phyloP scores from a whole-genome alignment of 352 stramenopile genomes.

The Phytophthora citrophthora region DNA sequence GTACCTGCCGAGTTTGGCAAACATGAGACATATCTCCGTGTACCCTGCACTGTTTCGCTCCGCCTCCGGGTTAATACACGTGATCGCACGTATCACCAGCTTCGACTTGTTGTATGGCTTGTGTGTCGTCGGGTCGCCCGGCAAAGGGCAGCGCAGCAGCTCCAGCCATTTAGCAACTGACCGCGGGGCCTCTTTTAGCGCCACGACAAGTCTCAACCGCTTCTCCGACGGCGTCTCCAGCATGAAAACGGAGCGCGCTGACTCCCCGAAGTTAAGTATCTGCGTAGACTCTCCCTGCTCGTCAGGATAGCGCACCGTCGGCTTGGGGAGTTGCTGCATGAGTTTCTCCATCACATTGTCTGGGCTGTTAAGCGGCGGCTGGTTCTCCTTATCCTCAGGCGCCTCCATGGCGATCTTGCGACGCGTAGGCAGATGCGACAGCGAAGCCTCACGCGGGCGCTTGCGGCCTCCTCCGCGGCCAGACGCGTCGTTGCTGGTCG shows the following conservation, averaged over 20 bases:
- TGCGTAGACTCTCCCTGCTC: slow-evolving; percentile 9
- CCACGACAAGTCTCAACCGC: slow-evolving; percentile 51
- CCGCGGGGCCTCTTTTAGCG: slow-evolving; percentile 52
- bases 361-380: slow-evolving; percentile 21
- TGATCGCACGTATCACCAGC: slow-evolving; percentile 51
- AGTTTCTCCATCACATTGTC: slow-evolving; percentile 13
- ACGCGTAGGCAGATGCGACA: slow-evolving; percentile 25
- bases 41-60: slow-evolving; percentile 43
- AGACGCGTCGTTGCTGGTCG: slow-evolving; percentile 9
- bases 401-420: slow-evolving; percentile 37
- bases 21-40: slow-evolving; percentile 69
- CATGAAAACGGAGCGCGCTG: slow-evolving; percentile 65
- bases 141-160: slow-evolving; percentile 55
- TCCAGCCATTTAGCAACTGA: slow-evolving; percentile 59
- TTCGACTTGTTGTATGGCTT: slow-evolving; percentile 50
- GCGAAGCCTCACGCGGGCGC: slow-evolving; percentile 32
- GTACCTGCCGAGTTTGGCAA: slow-evolving; percentile 57
- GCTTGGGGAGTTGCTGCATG: slow-evolving; percentile 17
- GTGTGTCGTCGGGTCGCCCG: slow-evolving; percentile 47
- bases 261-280: slow-evolving; percentile 65
- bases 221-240: slow-evolving; percentile 52
- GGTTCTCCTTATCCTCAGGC: slow-evolving; percentile 53
- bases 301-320: slow-evolving; percentile 25
- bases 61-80: slow-evolving; percentile 41
- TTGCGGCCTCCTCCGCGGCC: slow-evolving; percentile 35